These are phyloP conservation scores for Syncephalastrum racemosum DNA, from an alignment of 371 early-diverging fungal species.

Conservation along the genomic window DNA sequence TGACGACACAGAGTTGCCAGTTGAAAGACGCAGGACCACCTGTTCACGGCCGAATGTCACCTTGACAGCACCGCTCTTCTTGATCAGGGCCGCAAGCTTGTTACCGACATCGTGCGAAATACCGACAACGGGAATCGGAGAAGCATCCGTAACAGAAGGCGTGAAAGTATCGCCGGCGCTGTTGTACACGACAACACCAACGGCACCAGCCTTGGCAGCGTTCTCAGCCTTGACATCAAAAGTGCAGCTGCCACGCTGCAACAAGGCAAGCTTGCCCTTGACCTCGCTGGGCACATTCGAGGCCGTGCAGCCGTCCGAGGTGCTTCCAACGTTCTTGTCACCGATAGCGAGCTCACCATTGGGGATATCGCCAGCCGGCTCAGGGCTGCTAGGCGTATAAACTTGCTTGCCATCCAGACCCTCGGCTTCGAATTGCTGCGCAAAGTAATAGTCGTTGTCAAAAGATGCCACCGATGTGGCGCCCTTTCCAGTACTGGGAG, in stretches of 20 bases:
- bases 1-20: constrained; percentile 39
- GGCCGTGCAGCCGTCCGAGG: constrained; percentile 16
- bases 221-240: constrained; percentile 49
- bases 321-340: constrained; percentile 13
- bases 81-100: constrained; percentile 10
- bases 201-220: constrained; percentile 42
- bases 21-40: constrained; percentile 14
- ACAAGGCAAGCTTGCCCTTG: constrained; percentile 41
- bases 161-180: constrained; percentile 14
- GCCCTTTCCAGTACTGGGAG: constrained; percentile 49
- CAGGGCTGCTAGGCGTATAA: constrained; percentile 1
- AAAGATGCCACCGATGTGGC: constrained; percentile 59
- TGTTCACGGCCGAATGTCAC: constrained; percentile 8
- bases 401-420: constrained; percentile 6
- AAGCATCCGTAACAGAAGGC: constrained; percentile 10
- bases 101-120: constrained; percentile 26
- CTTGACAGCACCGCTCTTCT: constrained; percentile 10
- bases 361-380: constrained; percentile 8
- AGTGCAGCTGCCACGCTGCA: constrained; percentile 57
- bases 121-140: constrained; percentile 35
- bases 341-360: constrained; percentile 19
- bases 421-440: constrained; percentile 17
- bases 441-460: constrained; percentile 39
- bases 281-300: constrained; percentile 16
- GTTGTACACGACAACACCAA: constrained; percentile 52